Conservation (phyloP, 331 rosid genomes). For the Quercus phellos region DNA sequence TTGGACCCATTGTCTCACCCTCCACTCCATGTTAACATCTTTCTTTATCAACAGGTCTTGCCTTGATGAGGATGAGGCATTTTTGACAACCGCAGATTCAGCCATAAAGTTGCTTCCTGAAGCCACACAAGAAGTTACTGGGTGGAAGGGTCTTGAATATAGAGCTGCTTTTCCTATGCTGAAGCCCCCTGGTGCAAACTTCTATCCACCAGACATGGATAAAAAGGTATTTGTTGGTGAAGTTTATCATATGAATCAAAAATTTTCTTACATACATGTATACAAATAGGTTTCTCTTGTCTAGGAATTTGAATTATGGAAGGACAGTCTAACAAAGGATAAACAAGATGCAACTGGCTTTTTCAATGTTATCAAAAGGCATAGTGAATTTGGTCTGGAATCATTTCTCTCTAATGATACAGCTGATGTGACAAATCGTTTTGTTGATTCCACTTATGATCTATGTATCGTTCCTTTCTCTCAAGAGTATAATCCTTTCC, state of each 20-base stretch:
- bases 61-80: slow-evolving; percentile 82
- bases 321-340: slow-evolving; percentile 50
- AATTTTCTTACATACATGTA: slow-evolving; percentile 8
- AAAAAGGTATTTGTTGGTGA: slow-evolving; percentile 51
- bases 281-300: slow-evolving; percentile 25
- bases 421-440: not conserved
- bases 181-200: slow-evolving; percentile 90
- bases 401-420: slow-evolving; percentile 26
- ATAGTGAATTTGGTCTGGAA: slow-evolving; percentile 55
- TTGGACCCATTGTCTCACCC: no score
- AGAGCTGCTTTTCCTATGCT: slow-evolving; percentile 72
- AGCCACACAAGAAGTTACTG: slow-evolving; percentile 55
- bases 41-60: slow-evolving; percentile 54
- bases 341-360: slow-evolving; percentile 63
- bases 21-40: not conserved
- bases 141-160: slow-evolving; percentile 88
- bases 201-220: slow-evolving; percentile 96
- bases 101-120: slow-evolving; percentile 59
- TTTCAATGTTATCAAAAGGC: slow-evolving; percentile 76
- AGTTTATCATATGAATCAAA: slow-evolving; percentile 5
- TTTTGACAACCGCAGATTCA: slow-evolving; percentile 86
- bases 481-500: slow-evolving; percentile 67
- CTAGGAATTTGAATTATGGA: slow-evolving; percentile 90
- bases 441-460: slow-evolving; percentile 36
- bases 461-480: slow-evolving; percentile 64